Evolutionary conservation across 345 rosid species (phyloP), one percentile per base, ranked within the genome.

Genomic region (Angophora floribunda): DNA sequence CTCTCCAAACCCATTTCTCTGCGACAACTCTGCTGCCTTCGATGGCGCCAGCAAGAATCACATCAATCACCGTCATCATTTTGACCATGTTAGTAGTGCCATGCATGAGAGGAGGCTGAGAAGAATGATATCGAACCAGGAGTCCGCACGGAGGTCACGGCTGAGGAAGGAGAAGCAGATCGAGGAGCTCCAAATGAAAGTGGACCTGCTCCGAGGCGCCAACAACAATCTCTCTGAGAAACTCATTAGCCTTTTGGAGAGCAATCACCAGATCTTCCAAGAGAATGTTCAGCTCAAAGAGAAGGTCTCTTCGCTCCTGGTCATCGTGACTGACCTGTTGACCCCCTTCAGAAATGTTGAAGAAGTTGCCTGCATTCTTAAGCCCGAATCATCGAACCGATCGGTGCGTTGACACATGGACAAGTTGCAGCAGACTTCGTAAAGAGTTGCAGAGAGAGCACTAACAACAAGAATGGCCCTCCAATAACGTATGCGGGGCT

Each of bases 221-320:
- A 96, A 96, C 79, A 91, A 91, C 89, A 95, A 94, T 85, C 93
- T 97, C 75, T 93, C 94, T 5, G 94, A 97, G 87, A 94, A 96
- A 95, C 91, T 97, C 26, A 93, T 97, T 87, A 87, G 88, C 30
- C 90, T 96, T 90, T 70, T 95, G 88, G 98, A 97, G 87, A 92
- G 89, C 89, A 96, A 97, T 89, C 96, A 95, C 47, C 94, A 93
- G 92, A 89, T 93, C 88, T 88, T 96, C 28, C 95, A 95, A 87
- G 97, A 97, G 91, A 97, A 97, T 89, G 91, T 92, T n/a, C 95
- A 93, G 86, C 94, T 97, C 49, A 94, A 93, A 87, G 98, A 97
- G 88, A 96, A 90, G 89, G 93, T 94, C 61, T 88, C 95, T 85
- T 93, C 95, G 32, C 94, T 97, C 87, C 97, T 96, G 22, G 78